Percentiles rank a stretch among this genome's conserved stretches.
Evolutionary conservation across 2,329 filamentous ascomycete species (phyloP).

Genomic region (Leptographium lundbergii): DNA sequence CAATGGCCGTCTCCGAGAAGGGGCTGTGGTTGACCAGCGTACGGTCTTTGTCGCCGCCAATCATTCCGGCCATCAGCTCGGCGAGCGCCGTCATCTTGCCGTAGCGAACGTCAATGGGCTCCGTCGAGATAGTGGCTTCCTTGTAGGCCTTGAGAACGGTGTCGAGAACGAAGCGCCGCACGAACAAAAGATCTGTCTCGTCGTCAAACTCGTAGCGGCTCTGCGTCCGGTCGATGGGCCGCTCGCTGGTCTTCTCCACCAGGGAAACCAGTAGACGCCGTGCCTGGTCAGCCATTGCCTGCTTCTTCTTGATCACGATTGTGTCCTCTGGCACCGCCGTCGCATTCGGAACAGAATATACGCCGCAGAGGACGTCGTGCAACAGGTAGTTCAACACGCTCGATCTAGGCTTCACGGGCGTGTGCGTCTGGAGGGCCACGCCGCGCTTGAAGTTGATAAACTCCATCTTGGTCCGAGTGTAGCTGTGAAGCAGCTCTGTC

Average conservation of each 20-base stretch:
- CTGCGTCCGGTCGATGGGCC: slow-evolving; percentile 41
- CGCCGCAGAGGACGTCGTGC: slow-evolving; percentile 55
- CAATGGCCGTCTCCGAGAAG: slow-evolving; percentile 14
- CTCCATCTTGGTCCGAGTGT: slow-evolving; percentile 91
- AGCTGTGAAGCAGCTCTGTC: slow-evolving; percentile 79
- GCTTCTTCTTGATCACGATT: slow-evolving; percentile 68
- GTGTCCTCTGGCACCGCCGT: slow-evolving; percentile 37
- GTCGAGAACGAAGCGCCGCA: slow-evolving; percentile 89
- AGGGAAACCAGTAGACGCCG: slow-evolving; percentile 78
- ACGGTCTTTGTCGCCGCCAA: slow-evolving; percentile 67
- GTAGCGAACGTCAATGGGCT: slow-evolving; percentile 76
- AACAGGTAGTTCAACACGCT: slow-evolving; percentile 90
- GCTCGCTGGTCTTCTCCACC: slow-evolving; percentile 78
- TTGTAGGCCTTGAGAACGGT: slow-evolving; percentile 87
- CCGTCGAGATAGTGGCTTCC: slow-evolving; percentile 66
- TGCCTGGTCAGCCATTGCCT: slow-evolving; percentile 73
- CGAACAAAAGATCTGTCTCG: slow-evolving; percentile 75
- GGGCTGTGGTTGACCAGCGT: slow-evolving; percentile 29
- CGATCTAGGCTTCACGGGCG: slow-evolving; percentile 86
- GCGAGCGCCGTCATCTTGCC: slow-evolving; percentile 75
- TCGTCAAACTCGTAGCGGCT: slow-evolving; percentile 57
- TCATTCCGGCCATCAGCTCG: slow-evolving; percentile 86
- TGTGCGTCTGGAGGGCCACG: slow-evolving; percentile 67
- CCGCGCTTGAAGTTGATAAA: slow-evolving; percentile 99
- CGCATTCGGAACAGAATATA: slow-evolving; percentile 43